Conservation (phyloP, 371 early-diverging fungal genomes). For the Mucor plumbeus region DNA sequence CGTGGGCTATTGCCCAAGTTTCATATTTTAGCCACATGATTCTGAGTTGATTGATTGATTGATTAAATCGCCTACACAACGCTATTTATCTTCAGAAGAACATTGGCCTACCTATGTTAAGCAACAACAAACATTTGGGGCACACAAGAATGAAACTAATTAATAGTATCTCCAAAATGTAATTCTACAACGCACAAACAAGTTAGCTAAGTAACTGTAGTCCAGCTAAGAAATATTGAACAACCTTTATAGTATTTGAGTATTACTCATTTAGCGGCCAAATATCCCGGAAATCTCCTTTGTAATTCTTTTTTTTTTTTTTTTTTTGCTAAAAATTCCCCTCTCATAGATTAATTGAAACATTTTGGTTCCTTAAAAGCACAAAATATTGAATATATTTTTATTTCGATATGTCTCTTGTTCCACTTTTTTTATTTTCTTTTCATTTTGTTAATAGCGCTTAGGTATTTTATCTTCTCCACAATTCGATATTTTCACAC, state of each 20-base stretch:
- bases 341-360: background rate
- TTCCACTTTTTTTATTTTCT: background rate
- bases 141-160: conserved; percentile 3
- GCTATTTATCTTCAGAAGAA: background rate
- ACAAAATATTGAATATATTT: background rate
- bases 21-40: conserved; percentile 9
- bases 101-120: background rate
- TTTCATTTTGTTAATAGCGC: background rate
- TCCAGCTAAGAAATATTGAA: too few relatives aligned
- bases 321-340: background rate
- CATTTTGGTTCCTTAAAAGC: background rate
- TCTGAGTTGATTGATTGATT: conserved; percentile 5
- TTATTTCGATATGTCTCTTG: background rate
- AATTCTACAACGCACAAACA: too few relatives aligned
- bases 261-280: background rate
- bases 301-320: background rate
- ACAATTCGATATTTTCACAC: background rate
- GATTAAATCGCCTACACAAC: background rate
- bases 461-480: background rate
- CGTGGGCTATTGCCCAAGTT: conserved; percentile 1
- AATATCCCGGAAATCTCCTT: background rate
- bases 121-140: background rate
- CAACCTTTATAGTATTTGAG: too few relatives aligned
- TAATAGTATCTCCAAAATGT: background rate
- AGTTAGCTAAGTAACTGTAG: too few relatives aligned